phyloP scores from a whole-genome alignment of 768 basidiomycete species.

The Agaricus bisporus region DNA sequence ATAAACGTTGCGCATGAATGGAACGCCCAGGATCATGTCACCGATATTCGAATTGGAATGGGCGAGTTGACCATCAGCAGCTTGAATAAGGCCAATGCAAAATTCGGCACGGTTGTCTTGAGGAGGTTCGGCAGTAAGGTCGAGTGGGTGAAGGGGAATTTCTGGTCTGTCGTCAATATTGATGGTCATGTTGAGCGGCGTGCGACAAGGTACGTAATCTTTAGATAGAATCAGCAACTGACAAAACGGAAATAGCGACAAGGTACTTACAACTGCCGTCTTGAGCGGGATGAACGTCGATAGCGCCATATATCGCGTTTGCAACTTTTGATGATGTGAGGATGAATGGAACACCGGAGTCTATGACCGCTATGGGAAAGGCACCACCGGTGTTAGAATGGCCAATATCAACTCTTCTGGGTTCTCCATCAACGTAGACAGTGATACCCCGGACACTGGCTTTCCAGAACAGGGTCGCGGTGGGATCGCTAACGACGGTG shows the following conservation, averaged over 20 bases:
- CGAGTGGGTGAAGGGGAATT: slow-evolving; percentile 68
- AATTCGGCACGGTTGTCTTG: slow-evolving; percentile 33
- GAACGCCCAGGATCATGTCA: slow-evolving; percentile 75
- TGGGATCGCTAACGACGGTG: slow-evolving; percentile 30
- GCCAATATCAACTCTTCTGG: slow-evolving; percentile 34
- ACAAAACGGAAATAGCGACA: slow-evolving; percentile 1
- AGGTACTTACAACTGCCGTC: slow-evolving; percentile 58
- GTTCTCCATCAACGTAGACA: slow-evolving; percentile 46
- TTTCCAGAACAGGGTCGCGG: slow-evolving; percentile 59
- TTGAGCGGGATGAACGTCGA: slow-evolving; percentile 50
- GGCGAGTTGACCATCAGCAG: slow-evolving; percentile 37
- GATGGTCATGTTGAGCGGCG: slow-evolving; percentile 64
- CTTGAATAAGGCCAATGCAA: slow-evolving; percentile 68
- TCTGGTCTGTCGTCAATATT: slow-evolving; percentile 52
- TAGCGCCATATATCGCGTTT: slow-evolving; percentile 73
- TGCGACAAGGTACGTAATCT: slow-evolving; percentile 75
- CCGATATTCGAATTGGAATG: slow-evolving; percentile 31
- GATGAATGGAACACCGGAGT: slow-evolving; percentile 66
- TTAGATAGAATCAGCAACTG: background rate
- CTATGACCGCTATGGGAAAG: slow-evolving; percentile 63
- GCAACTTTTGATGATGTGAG: slow-evolving; percentile 55
- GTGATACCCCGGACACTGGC: slow-evolving; percentile 49
- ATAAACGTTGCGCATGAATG: slow-evolving; percentile 73
- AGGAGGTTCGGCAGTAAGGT: slow-evolving; percentile 50
- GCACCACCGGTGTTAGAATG: slow-evolving; percentile 30